Evolutionary conservation across 177 flowering plant genomes (phyloP).

Genomic region (Vitis hybrid): DNA sequence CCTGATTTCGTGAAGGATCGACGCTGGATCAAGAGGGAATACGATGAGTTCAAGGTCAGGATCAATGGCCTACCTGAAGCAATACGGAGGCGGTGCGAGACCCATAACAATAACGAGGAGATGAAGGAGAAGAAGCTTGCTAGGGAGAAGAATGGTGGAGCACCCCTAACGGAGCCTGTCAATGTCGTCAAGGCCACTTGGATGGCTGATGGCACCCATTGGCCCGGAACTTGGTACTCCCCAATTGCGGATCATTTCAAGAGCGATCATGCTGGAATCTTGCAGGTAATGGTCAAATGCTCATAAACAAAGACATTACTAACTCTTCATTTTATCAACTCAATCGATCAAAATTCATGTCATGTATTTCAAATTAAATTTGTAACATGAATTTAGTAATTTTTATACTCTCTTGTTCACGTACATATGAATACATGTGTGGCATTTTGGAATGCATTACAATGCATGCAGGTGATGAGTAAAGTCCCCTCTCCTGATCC

Average conservation of each 20-base stretch:
- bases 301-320: no score
- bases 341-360: no score
- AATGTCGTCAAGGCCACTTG: conserved; percentile 64
- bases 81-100: conserved; percentile 45
- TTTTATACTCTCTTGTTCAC: no score
- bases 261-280: conserved; percentile 89
- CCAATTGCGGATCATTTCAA: conserved; percentile 59
- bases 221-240: conserved; percentile 85
- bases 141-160: conserved; percentile 47
- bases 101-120: conserved; percentile 51
- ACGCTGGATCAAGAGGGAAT: conserved; percentile 88
- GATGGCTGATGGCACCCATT: conserved; percentile 98
- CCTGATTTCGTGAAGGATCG: conserved; percentile 83
- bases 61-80: conserved; percentile 74
- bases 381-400: no score
- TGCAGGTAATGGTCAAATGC: conserved; percentile 44
- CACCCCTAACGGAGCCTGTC: conserved; percentile 24
- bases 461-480: conserved; percentile 55
- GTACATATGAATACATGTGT: no score
- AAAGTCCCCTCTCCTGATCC: conserved; percentile 73
- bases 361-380: no score
- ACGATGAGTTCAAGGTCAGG: conserved; percentile 87
- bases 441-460: no score
- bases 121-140: conserved; percentile 41
- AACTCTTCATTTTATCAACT: background rate